Base-by-base conservation (phyloP, 768 basidiomycete species). In the Suillus subaureus region DNA sequence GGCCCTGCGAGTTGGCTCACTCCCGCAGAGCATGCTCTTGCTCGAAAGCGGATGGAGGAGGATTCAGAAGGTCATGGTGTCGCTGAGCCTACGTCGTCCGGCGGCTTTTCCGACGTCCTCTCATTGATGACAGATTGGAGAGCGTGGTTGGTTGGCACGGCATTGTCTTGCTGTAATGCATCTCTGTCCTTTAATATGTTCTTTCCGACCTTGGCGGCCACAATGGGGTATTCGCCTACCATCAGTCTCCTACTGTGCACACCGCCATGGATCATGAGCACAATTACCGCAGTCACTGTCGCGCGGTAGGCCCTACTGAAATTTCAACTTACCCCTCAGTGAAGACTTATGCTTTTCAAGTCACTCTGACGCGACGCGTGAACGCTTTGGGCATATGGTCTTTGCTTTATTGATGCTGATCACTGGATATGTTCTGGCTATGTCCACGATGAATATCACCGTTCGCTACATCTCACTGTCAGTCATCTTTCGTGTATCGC, bases 121-220 rank as follows among this genome's bases (percentile, higher is more conserved):
- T 70, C 87, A 68, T 87, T 91, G 15, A 40, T 91, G 56, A 79
- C 79, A 37, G 92, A 94, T 72, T 88, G 88, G 89, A 89, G 87
- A 75, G 89, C 93, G 28, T 94, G 91, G 89, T 89, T 84, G 84
- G 79, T 95, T 56, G 83, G 89, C 21, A 65, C 90, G n/a, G 82
- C 87, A 4, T 74, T 91, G 61, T 84, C 83, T 12, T 83, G 83
- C 66, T 81, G 86, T 74, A 54, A 56, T 58, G 65, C 89, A 28
- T 84, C 88, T 5, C 70, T 90, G 33, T 87, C 85, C 3, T 93
- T 93, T 81, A 89, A 89, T 73, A 87, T 87, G 21, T 92, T 87
- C 74, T 92, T 93, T 78, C 90, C 89, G 15, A 90, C 91, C 0
- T 77, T 94, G 63, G 85, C 84, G 39, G 84, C 82, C 28, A 93